These are phyloP conservation scores for Pulveroboletus sp. DNA, from an alignment of 768 basidiomycete species.

Conservation along the genomic window DNA sequence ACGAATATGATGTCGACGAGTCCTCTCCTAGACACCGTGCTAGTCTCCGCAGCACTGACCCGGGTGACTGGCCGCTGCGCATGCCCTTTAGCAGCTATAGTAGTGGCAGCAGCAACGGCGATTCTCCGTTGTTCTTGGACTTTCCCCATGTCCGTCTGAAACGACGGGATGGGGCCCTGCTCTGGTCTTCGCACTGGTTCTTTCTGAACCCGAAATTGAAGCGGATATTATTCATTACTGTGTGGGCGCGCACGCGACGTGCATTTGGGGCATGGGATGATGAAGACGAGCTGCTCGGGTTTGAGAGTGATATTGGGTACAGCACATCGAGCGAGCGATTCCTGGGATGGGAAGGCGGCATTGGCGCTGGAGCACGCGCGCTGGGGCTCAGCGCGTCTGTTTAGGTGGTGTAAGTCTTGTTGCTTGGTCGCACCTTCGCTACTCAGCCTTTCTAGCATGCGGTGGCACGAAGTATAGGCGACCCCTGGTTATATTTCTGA, in stretches of 20 bases:
- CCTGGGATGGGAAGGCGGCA: conserved; percentile 72
- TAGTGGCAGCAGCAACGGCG: conserved; percentile 33
- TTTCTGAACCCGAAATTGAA: conserved; percentile 92
- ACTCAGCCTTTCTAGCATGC: conserved; percentile 16
- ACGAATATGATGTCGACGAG: conserved; percentile 74
- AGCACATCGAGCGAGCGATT: conserved; percentile 52
- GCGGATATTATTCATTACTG: conserved; percentile 85
- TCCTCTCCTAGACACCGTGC: conserved; percentile 14
- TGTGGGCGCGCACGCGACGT: conserved; percentile 79
- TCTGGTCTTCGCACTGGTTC: conserved; percentile 98
- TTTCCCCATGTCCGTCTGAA: conserved; percentile 47
- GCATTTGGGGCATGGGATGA: conserved; percentile 48
- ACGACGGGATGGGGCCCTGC: conserved; percentile 65
- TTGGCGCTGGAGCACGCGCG: conserved; percentile 78
- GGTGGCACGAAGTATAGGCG: neutral
- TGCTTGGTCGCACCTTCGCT: conserved; percentile 3
- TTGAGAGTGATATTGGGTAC: conserved; percentile 34
- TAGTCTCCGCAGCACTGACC: conserved; percentile 7
- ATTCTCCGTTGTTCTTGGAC: conserved; percentile 32
- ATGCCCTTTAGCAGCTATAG: conserved; percentile 28
- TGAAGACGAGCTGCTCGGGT: conserved; percentile 38
- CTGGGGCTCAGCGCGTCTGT: conserved; percentile 52
- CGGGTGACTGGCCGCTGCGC: conserved; percentile 4
- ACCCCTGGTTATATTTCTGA: neutral
- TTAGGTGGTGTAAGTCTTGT: conserved; percentile 27